These are phyloP conservation scores for Diplodia scrobiculata DNA, from an alignment of 2,329 filamentous ascomycete genomes.

Conservation along the genomic window DNA sequence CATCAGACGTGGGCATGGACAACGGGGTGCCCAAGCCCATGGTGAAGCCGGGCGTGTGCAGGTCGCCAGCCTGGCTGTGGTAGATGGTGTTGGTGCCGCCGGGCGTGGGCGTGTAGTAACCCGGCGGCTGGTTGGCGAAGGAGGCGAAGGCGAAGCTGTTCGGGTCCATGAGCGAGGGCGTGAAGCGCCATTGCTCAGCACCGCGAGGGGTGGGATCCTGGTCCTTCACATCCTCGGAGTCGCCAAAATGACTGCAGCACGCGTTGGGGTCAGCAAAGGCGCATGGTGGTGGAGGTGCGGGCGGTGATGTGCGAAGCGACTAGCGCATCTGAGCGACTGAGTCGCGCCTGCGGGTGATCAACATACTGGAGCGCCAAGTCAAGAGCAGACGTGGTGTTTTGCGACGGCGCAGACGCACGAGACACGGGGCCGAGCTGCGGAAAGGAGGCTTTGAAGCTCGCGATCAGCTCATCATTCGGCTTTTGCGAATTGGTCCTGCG, in stretches of 20 bases:
- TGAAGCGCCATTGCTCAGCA: constrained; percentile 82
- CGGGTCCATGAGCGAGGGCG: constrained; percentile 83
- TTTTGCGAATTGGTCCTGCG: constrained; percentile 76
- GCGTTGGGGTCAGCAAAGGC: constrained; percentile 17
- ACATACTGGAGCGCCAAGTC: constrained; percentile 52
- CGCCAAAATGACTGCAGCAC: constrained; percentile 48
- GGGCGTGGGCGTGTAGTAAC: constrained; percentile 86
- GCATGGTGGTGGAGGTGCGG: constrained; percentile 7
- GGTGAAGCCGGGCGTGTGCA: constrained; percentile 78
- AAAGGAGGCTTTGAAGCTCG: constrained; percentile 81
- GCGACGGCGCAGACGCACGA: constrained; percentile 50
- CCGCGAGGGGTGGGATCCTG: constrained; percentile 81
- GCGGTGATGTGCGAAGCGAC: constrained; percentile 21
- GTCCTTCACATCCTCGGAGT: constrained; percentile 64
- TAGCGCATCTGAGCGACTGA: constrained; percentile 30
- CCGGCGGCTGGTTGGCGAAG: constrained; percentile 77
- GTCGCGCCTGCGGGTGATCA: constrained; percentile 30
- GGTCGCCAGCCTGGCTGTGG: constrained; percentile 79
- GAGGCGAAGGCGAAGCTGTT: constrained; percentile 77
- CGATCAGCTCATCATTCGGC: constrained; percentile 80
- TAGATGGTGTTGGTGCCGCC: constrained; percentile 79
- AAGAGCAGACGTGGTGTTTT: constrained; percentile 42
- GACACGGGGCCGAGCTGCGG: constrained; percentile 61
- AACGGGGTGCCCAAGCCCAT: constrained; percentile 78
- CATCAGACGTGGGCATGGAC: constrained; percentile 73